These are phyloP conservation scores for Talaromyces islandicus DNA, from an alignment of 2,329 filamentous ascomycete species.

Conservation along the genomic window DNA sequence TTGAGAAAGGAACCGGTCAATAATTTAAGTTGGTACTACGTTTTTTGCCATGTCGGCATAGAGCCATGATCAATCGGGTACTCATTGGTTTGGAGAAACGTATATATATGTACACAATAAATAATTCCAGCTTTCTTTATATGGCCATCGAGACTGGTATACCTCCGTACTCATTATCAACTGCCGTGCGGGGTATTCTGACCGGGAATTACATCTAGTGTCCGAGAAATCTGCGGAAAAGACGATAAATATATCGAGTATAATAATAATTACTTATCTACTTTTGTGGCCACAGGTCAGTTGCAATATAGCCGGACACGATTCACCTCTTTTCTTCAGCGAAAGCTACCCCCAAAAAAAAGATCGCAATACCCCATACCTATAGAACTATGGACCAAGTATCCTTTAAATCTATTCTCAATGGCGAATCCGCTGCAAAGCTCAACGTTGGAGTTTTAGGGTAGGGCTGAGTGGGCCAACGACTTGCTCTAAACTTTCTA, in stretches of 20 bases:
- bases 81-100: background rate
- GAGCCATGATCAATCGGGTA: background rate
- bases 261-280: too few species aligned
- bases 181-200: background rate
- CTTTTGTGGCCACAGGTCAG: too few species aligned
- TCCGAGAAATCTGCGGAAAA: background rate
- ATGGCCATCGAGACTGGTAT: background rate
- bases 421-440: constrained; percentile 6
- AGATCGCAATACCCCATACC: background rate
- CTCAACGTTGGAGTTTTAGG: constrained; percentile 44
- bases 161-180: background rate
- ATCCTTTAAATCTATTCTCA: background rate
- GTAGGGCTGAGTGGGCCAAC: constrained; percentile 47
- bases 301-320: too few species aligned
- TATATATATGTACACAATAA: background rate
- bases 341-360: too few species aligned
- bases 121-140: background rate
- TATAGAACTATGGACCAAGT: background rate
- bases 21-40: background rate
- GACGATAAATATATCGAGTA: too few species aligned
- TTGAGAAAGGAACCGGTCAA: background rate
- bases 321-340: too few species aligned
- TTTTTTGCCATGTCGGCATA: background rate
- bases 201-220: background rate
- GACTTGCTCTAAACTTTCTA: constrained; percentile 46